Evolutionary conservation across 768 basidiomycete genomes (phyloP).

Genomic region (Lepiota venenata): DNA sequence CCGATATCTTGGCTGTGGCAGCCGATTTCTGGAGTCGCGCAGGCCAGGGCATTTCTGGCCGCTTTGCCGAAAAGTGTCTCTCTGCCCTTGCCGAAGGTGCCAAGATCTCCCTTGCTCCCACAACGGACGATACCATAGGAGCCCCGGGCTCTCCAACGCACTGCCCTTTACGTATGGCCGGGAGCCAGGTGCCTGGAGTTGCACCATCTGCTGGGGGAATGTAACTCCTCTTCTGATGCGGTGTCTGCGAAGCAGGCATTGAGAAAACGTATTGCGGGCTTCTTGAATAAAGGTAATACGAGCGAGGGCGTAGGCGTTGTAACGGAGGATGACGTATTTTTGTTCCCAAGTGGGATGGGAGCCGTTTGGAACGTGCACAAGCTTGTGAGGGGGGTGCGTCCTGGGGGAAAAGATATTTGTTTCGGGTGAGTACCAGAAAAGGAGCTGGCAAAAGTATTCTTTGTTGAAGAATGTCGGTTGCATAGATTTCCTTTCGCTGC

Average conservation of each 20-base stretch:
- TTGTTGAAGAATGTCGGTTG: background rate
- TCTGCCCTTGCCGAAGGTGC: slow-evolving; percentile 55
- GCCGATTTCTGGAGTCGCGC: slow-evolving; percentile 98
- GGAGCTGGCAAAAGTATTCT: too few relatives aligned
- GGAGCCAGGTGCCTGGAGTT: too few relatives aligned
- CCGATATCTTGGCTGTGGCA: slow-evolving; percentile 56
- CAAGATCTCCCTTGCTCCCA: slow-evolving; percentile 21
- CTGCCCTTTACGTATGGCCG: too few relatives aligned
- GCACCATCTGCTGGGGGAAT: too few relatives aligned
- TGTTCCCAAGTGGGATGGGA: slow-evolving; percentile 87
- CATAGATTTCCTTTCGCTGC: slow-evolving; percentile 92
- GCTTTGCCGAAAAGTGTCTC: slow-evolving; percentile 81
- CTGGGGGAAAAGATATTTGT: slow-evolving; percentile 80
- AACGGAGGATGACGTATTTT: slow-evolving; percentile 83
- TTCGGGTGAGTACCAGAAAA: slow-evolving; percentile 70
- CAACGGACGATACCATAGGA: too few relatives aligned
- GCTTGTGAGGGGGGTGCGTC: slow-evolving; percentile 49
- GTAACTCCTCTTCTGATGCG: slow-evolving; percentile 24
- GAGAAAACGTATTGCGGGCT: too few relatives aligned
- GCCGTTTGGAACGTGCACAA: slow-evolving; percentile 94
- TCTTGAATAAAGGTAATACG: slow-evolving; percentile 59
- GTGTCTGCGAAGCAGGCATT: too few relatives aligned
- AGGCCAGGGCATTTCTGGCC: slow-evolving; percentile 86
- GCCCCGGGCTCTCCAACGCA: slow-evolving; percentile 28
- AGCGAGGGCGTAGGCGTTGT: slow-evolving; percentile 79